Evolutionary conservation across 1,139 yeast species (phyloP), one percentile per base, ranked within the genome.

Genomic region (Kazachstania sp.): DNA sequence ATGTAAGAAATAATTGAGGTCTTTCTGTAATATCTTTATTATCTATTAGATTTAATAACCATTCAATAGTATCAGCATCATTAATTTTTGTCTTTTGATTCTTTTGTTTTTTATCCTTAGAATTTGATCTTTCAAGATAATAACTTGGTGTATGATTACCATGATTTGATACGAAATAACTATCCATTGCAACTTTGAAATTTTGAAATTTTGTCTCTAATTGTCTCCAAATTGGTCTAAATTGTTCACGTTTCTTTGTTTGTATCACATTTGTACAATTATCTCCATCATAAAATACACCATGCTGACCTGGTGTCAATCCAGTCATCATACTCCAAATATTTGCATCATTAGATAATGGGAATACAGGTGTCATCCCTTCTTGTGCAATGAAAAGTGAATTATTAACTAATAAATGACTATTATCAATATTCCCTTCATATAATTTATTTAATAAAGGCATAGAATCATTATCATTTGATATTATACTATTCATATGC

Each of bases 311-410:
- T 1, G 97, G 97, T 50, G 81, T 78, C 44, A 85, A 67, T 0
- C 97, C 97, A 0, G 97, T 90, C 0, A 85, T 81, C 54, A 90
- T 63, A 0, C 95, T 81, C 94, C 95, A 88, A 63, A 87, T 95
- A 61, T 88, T 88, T 0, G 96, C 95, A 58, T 87, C 86, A 1
- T 96, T 86, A 37, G 88, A 84, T 0, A 95, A 78, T 1, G 97
- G 97, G 64, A 88, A 88, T 4, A 87, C 77, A 0, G 97, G 95
- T 2, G 67, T 68, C 94, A 90, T 86, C 59, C 36, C 39, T 20
- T 15, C 26, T 6, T 13, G 23, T 7, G 20, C 36, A 20, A 15
- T 20, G 11, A 30, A 7, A 15, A 18, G 5, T 4, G 34, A 29
- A 11, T 15, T 31, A 16, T 31, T 23, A 15, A 13, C 8, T 29